Evolutionary conservation across 2,329 filamentous ascomycete species (phyloP), one percentile per base, ranked within the genome.

Genomic region (Hymenoscyphus infarciens): DNA sequence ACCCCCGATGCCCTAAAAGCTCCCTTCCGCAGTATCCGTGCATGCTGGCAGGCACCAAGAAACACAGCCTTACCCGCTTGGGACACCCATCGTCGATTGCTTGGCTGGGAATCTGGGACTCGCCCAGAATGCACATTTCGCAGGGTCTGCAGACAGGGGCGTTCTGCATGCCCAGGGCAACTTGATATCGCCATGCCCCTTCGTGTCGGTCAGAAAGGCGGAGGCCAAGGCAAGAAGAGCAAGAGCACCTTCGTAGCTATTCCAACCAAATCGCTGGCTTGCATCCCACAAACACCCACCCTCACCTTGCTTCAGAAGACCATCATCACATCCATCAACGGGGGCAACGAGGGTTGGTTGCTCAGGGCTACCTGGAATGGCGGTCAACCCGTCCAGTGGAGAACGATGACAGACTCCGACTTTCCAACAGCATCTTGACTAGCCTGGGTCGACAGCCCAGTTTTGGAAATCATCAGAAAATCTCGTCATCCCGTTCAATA

Each of bases 31-130:
- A 42, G 39, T 57, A 54, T 10, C 61, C 45, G 57, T 57, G 55
- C 59, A 61, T 61, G 38, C 27, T 27, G 49, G 39, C 63, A 64
- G 56, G 60, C 58, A 53, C 59, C 62, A 60, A 63, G 56, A 64
- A 58, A 62, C 61, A 64, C 63, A 64, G 67, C 66, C 67, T 66
- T 67, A 65, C 55, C 62, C 63, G 55, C 61, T 63, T 63, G 29
- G 64, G 58, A 57, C 27, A 49, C 33, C 42, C 55, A 39, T 57
- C 59, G 33, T 45, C 58, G 31, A 62, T 25, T 63, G 59, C 56
- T 49, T 66, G 63, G 64, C 52, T 65, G 35, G 65, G 62, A 59
- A 35, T 19, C 52, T 65, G 35, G 65, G 62, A 59, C 42, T 19
- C 60, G 29, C 49, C 53, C 59, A 60, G 33, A 62, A 57, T 61